Base-by-base conservation (phyloP, 352 stramenopile genomes). In the Globisporangium orthogonon region DNA sequence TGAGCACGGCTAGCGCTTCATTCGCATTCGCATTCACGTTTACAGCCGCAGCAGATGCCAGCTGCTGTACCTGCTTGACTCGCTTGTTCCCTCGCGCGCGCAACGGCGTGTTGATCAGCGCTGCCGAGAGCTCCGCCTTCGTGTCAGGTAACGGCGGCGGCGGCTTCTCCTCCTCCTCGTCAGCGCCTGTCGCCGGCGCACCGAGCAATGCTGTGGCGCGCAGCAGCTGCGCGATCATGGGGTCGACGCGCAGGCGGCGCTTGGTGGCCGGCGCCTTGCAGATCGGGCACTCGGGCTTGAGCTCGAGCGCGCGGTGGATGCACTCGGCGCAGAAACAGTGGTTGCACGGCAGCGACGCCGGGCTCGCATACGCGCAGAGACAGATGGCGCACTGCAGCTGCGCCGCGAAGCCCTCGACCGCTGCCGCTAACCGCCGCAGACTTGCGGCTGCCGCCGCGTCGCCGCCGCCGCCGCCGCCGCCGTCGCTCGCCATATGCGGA, bases 291-390 rank as follows among this genome's bases (percentile, higher is more conserved):
- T 78, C 56, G 17, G 76, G 56, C 61, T 90, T 91, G 61, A 93
- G 77, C 61, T 89, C 77, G 14, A 95, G 66, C 44, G 83, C 79
- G 52, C 81, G 81, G 60, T 91, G 73, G 67, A 95, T 95, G 67
- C 85, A 95, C 57, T 91, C 80, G 56, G 91, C 78, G 54, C 85
- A 95, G 65, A 93, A 95, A 64, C 77, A 91, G 70, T 95, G 85
- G 61, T 93, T 90, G 62, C 85, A 95, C 17, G 85, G 85, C 62
- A 95, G 61, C 10, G 85, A 93, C 39, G 79, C 71, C 30, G 85
- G 81, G 35, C 62, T 74, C 7, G 73, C 68, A 64, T 91, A 90
- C 40, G 76, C 68, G 63, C 78, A 90, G 23, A 95, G 70, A 53
- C 85, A 95, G 55, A 95, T 95, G 47, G 83, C 75, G 61, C 85